Evolutionary conservation across 495 filamentous ascomycete genomes (phyloP), one percentile per base, ranked within the genome.

Genomic region (Parmelia sp.): DNA sequence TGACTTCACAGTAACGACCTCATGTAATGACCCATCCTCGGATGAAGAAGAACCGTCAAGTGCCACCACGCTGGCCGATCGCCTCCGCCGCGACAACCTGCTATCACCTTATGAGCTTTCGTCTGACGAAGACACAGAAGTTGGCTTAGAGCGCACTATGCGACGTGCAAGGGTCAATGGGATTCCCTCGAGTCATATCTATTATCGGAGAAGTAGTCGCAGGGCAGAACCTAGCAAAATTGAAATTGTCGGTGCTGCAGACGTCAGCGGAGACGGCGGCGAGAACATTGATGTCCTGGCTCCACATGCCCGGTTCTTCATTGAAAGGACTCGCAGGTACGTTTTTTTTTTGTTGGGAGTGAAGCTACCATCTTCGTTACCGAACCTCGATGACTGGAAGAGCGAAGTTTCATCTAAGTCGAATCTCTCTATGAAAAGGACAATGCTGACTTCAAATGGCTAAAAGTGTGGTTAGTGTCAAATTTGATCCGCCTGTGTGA

Each of bases 401-500:
- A 21, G n/a, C 12, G n/a, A n/a, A n/a, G n/a, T 12, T 47, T 51
- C 17, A 51, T n/a, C n/a, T n/a, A 10, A 51, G 23, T 53, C 11
- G 25, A 33, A 53, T 31, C 1, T 33, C 17, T 55, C 5, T 11
- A 3, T 33, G 15, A 21, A 53, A 55, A n/a, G 51, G 29, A 55
- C 0, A 7, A 19, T 29, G 17, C 29, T 55, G 29, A 55, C 29
- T 55, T 17, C 29, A 29, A 0, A 11, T 55, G 0, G 21, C 8
- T 66, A 91, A 91, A 76, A 91, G 85, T 76, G 91, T 87, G 75
- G 90, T 91, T 71, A 91, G 86, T 67, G 85, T 97, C 66, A 86
- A 83, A 66, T 97, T 97, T 72, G 88, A 96, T 68, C 92, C 93
- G 51, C 87, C 91, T 37, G 84, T 94, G 76, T 95, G 86, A 72